Base-by-base conservation (phyloP, 1,139 yeast species). In the Candida dubliniensis region DNA sequence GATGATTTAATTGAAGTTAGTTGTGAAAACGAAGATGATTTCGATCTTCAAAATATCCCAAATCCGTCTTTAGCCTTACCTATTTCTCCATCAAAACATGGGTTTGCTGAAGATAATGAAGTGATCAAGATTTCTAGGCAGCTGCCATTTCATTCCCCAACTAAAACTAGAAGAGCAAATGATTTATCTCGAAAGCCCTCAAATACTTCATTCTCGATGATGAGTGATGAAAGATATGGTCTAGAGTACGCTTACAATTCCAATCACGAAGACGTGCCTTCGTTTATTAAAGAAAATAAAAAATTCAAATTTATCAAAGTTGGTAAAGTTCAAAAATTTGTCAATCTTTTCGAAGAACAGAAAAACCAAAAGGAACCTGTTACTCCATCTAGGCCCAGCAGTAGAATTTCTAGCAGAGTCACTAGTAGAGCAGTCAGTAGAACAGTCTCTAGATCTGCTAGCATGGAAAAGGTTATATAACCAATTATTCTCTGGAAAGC, bases 321-420 rank as follows among this genome's bases (percentile, higher is more conserved):
- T 12, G 79, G 79, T 2, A 74, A 74, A 51, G 79, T 74, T 15
- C 78, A 74, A 49, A 73, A 73, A 55, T 73, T 71, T 53, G 79
- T 74, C 18, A 62, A 64, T 53, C 60, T 73, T 52, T 74, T 74
- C 50, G 79, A 74, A 54, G 77, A 67, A 30, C 42, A 42, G 26
- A 60, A 67, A 24, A 38, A 40, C 23, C 39, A 40, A 42, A 12
- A 34, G 27, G 34, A 29, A 3, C 34, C 38, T n/a, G 18, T 12
- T 18, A 8, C 32, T 12, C 9, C 34, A 24, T 34, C 46, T 24
- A n/a, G 36, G 26, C 14, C 31, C 10, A 29, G 29, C 27, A 47
- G 47, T 23, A 35, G 49, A 27, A 34, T 13, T 6, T 11, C 41
- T 4, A 41, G 47, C 23, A 33, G 49, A 25, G 34, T 39, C 4